Conservation (phyloP, 371 early-diverging fungal species). For the Mycotypha africana region DNA sequence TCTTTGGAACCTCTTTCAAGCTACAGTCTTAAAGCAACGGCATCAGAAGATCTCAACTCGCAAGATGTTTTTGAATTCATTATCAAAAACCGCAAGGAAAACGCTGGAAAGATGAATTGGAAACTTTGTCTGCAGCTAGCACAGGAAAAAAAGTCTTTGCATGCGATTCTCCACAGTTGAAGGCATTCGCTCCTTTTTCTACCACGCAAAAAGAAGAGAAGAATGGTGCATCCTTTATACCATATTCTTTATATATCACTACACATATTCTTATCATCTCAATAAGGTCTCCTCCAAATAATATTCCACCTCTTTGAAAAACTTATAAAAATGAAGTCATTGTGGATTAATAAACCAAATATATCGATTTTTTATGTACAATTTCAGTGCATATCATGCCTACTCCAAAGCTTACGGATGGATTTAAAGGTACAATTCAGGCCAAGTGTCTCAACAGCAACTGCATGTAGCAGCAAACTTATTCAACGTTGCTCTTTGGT, state of each 20-base stretch:
- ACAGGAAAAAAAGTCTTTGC: too few relatives aligned
- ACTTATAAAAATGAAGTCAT: background rate
- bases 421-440: too few relatives aligned
- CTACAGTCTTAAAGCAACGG: background rate
- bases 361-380: too few relatives aligned
- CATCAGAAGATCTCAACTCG: background rate
- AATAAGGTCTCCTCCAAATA: background rate
- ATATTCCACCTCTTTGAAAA: background rate
- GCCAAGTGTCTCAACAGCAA: too few relatives aligned
- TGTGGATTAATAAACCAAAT: too few relatives aligned
- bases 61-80: background rate
- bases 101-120: background rate
- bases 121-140: background rate
- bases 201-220: background rate
- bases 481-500: too few relatives aligned
- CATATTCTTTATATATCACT: too few relatives aligned
- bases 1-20: background rate
- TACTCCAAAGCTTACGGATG: too few relatives aligned
- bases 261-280: background rate
- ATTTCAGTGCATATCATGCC: too few relatives aligned
- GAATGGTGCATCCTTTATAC: background rate
- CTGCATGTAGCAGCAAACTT: too few relatives aligned
- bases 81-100: background rate
- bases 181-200: too few relatives aligned
- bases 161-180: too few relatives aligned